Conservation (phyloP, 2,329 filamentous ascomycete species). For the Malbranchea zuffiana region DNA sequence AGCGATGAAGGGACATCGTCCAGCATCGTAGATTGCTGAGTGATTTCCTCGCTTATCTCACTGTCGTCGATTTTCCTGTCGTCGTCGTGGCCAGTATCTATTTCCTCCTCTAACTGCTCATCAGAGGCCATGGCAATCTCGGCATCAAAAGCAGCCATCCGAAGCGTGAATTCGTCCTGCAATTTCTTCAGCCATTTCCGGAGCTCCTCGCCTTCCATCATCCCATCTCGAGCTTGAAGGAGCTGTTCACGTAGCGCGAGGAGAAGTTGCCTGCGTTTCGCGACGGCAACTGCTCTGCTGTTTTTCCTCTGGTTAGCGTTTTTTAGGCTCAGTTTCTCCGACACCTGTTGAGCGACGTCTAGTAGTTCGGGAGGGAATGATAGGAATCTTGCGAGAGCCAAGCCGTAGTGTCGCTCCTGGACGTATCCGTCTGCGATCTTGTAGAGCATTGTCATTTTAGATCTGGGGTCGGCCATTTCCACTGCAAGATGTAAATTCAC, state of each 20-base stretch:
- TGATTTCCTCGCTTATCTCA: no score
- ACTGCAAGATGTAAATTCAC: constrained; percentile 72
- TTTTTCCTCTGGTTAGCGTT: constrained; percentile 48
- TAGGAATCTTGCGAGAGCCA: constrained; percentile 66
- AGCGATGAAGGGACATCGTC: no score
- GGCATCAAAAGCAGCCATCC: constrained; percentile 53
- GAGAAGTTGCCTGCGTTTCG: constrained; percentile 60
- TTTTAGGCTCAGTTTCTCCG: constrained; percentile 49
- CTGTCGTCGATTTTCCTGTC: no score
- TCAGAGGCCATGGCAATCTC: constrained; percentile 17
- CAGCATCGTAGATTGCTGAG: no score
- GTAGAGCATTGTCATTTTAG: constrained; percentile 78
- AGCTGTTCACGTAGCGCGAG: constrained; percentile 63
- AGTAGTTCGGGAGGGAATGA: constrained; percentile 60
- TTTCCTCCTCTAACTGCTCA: constrained; percentile 3
- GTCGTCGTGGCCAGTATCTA: no score
- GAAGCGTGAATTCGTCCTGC: constrained; percentile 61
- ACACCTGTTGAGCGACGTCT: constrained; percentile 55
- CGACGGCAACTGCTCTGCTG: constrained; percentile 48
- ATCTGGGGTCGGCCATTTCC: constrained; percentile 46
- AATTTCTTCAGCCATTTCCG: constrained; percentile 53
- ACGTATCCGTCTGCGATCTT: constrained; percentile 63
- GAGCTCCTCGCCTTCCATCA: constrained; percentile 54
- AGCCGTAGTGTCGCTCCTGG: constrained; percentile 65
- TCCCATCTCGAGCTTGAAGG: constrained; percentile 53